Percentiles rank a stretch among this genome's conserved stretches.
Conservation (phyloP, 2,329 filamentous ascomycete genomes). For the Cercospora sp. region DNA sequence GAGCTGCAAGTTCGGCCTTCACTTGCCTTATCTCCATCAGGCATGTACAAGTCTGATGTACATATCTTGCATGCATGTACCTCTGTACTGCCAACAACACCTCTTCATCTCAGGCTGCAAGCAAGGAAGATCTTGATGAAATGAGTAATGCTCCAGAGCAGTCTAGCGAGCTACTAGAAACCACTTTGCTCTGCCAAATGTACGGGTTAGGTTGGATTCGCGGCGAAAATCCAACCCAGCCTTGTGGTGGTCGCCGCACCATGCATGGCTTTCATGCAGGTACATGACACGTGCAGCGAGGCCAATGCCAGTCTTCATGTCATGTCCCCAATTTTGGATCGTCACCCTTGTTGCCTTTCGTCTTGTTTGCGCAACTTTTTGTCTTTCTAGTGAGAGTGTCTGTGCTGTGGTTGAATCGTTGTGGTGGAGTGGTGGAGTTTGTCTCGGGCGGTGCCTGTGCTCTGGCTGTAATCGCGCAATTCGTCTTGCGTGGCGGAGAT, state of each 20-base stretch:
- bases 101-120: background rate
- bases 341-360: background rate
- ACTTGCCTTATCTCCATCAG: background rate
- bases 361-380: constrained; percentile 1
- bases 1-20: background rate
- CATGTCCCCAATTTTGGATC: background rate
- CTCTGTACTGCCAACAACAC: background rate
- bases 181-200: background rate
- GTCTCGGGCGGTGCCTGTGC: constrained; percentile 8
- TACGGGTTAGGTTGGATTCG: background rate
- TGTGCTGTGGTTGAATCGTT: constrained; percentile 15
- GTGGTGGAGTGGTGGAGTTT: background rate
- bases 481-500: background rate
- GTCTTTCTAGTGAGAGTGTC: background rate
- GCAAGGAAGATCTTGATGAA: background rate
- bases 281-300: background rate
- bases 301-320: background rate
- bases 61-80: background rate
- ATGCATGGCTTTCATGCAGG: background rate
- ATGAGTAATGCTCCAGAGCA: background rate
- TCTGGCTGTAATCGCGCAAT: background rate
- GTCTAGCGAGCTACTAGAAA: background rate
- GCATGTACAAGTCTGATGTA: background rate
- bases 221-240: constrained; percentile 11
- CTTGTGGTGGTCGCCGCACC: background rate